Base-by-base conservation (phyloP, 257 asterid species). In the Buddleja alternifolia region DNA sequence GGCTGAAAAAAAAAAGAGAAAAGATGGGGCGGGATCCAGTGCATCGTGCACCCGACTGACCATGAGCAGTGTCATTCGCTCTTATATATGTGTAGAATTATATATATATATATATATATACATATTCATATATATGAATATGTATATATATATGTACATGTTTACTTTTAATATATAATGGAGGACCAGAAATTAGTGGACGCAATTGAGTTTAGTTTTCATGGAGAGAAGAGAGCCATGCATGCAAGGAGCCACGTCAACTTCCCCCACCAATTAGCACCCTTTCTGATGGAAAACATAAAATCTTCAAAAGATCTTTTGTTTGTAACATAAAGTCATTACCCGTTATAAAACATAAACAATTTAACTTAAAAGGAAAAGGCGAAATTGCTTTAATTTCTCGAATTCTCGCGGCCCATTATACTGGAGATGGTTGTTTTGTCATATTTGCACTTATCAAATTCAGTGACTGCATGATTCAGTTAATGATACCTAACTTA, bases 181-280 rank as follows among this genome's bases (percentile, higher is more conserved):
- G 56, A 63, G 17, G 57, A 45, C 61, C 61, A 55, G 10, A 10
- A 25, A 24, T 24, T 15, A 63, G 4, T 29, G 23, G 41, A 25
- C 11, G 24, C 11, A 34, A 19, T 60, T 60, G 15, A 17, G 17
- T 61, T 40, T 41, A 17, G 8, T 29, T 61, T 61, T 20, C 39
- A 15, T 62, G 68, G 57, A 44, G 58, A 25, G 15, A 45, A 23
- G 45, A 25, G 4, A 25, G 57, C 45, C 57, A 24, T 32, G 69
- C 12, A 25, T 24, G 10, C 69, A 45, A 45, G 24, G 1, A 21
- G 6, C 8, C 60, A 23, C 36, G 3, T 12, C 37, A 25, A 24
- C n/a, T n/a, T n/a, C 45, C 23, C 32, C 48, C 1, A 36, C 29
- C 16, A 16, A 59, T 59, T 15, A 23, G 8, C 6, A 7, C 19